Evolutionary conservation across 2,329 filamentous ascomycete genomes (phyloP).

Genomic region (Tolypocladium amazonense): DNA sequence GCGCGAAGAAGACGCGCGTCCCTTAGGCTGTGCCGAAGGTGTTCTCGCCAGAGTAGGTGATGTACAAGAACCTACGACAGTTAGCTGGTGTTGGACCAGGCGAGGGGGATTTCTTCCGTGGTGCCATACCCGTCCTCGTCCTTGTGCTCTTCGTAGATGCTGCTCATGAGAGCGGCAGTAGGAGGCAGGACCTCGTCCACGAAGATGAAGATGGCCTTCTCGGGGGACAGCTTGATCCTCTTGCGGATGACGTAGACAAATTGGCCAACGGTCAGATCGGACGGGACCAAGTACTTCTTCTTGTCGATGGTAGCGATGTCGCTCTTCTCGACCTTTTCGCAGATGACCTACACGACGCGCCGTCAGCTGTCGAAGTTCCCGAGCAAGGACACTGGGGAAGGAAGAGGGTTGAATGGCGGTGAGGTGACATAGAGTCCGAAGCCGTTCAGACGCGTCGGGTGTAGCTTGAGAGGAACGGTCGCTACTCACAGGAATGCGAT

Average conservation of each 20-base stretch:
- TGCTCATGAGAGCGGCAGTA: conserved; percentile 96
- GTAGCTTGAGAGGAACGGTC: neutral
- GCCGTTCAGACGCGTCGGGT: neutral
- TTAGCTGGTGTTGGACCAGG: neutral
- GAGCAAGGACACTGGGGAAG: neutral
- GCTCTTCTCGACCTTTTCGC: conserved; percentile 98
- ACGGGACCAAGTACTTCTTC: conserved; percentile 98
- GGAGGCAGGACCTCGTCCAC: conserved; percentile 96
- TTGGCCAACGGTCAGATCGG: conserved; percentile 96
- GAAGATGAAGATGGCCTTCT: conserved; percentile 99
- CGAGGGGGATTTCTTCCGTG: neutral
- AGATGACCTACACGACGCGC: conserved; percentile 64
- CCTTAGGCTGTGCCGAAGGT: conserved; percentile 60
- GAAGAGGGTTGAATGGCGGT: neutral
- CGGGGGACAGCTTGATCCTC: conserved; percentile 97
- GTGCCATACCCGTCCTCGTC: conserved; percentile 53
- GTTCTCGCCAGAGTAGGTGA: conserved; percentile 99
- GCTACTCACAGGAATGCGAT: conserved; percentile 85
- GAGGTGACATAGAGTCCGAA: neutral
- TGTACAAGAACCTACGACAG: conserved; percentile 74
- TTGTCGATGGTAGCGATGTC: conserved; percentile 99
- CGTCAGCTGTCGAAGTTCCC: neutral
- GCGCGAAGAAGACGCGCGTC: neutral
- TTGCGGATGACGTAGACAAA: conserved; percentile 99
- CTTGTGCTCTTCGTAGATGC: conserved; percentile 99